Percentiles rank a stretch among this genome's conserved stretches.
Conservation (phyloP, 2,329 filamentous ascomycete species). For the Teratosphaeria nubilosa region DNA sequence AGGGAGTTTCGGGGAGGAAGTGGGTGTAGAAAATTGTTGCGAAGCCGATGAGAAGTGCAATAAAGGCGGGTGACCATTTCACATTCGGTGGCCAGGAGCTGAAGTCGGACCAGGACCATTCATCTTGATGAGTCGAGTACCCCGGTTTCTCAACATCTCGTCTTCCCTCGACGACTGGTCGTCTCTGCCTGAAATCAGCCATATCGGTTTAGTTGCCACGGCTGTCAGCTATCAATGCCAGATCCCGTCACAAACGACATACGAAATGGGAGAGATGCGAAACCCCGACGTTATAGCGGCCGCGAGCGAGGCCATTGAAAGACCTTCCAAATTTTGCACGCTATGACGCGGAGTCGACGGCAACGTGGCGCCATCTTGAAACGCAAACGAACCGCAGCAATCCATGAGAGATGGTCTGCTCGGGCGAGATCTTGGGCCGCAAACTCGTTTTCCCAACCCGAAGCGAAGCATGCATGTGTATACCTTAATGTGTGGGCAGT, state of each 20-base stretch:
- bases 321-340: background rate
- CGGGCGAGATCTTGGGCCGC: no score
- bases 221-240: background rate
- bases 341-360: background rate
- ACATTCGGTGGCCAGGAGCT: slow-evolving; percentile 13
- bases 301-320: background rate
- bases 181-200: background rate
- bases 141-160: background rate
- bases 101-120: slow-evolving; percentile 12
- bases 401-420: background rate
- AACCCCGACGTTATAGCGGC: background rate
- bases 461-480: no score
- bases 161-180: background rate
- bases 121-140: background rate
- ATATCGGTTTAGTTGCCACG: background rate
- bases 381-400: background rate
- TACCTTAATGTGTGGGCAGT: no score
- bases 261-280: background rate
- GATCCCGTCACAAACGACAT: background rate
- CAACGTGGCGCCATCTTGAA: background rate
- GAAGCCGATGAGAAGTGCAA: slow-evolving; percentile 8
- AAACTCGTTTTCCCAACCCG: no score
- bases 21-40: slow-evolving; percentile 8
- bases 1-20: slow-evolving; percentile 6
- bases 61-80: slow-evolving; percentile 9